Evolutionary conservation across 1,284 basidiomycete species (phyloP).

Genomic region (Cystobasidium sp.): DNA sequence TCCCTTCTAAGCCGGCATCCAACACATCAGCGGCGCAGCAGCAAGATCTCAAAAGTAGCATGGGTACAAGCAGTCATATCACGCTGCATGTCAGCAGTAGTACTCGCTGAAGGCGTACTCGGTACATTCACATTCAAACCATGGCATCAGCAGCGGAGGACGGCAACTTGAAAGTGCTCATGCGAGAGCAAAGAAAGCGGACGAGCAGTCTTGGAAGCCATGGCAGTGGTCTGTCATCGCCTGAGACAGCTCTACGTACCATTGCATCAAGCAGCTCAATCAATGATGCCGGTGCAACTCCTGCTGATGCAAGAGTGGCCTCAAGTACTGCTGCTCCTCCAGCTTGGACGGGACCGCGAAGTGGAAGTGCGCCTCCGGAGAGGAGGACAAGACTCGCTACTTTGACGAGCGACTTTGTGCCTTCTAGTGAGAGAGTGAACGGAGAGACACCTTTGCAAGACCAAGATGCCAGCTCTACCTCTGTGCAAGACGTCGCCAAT

Average conservation of each 20-base stretch:
- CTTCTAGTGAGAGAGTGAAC: neutral
- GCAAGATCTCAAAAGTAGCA: neutral
- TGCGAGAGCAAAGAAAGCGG: conserved; percentile 7
- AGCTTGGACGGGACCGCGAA: conserved; percentile 24
- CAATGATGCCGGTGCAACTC: neutral
- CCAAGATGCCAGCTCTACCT: neutral
- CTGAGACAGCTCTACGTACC: neutral
- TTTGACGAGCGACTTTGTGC: neutral
- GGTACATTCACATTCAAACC: neutral
- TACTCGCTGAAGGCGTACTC: neutral
- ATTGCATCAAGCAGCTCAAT: neutral
- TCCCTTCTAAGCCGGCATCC: too few relatives aligned
- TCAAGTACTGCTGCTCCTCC: neutral
- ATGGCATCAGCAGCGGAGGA: conserved; percentile 1
- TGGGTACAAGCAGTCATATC: neutral
- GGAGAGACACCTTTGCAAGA: neutral
- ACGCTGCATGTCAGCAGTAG: neutral
- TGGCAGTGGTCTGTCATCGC: conserved; percentile 1
- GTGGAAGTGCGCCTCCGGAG: conserved; percentile 29
- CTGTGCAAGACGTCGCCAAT: neutral
- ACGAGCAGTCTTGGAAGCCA: conserved; percentile 29
- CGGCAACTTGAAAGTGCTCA: neutral
- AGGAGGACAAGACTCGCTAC: conserved; percentile 2
- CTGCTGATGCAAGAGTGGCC: neutral
- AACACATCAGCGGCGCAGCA: too few relatives aligned